phyloP scores from a whole-genome alignment of 441 rosid species.

The Erysimum cheiri region DNA sequence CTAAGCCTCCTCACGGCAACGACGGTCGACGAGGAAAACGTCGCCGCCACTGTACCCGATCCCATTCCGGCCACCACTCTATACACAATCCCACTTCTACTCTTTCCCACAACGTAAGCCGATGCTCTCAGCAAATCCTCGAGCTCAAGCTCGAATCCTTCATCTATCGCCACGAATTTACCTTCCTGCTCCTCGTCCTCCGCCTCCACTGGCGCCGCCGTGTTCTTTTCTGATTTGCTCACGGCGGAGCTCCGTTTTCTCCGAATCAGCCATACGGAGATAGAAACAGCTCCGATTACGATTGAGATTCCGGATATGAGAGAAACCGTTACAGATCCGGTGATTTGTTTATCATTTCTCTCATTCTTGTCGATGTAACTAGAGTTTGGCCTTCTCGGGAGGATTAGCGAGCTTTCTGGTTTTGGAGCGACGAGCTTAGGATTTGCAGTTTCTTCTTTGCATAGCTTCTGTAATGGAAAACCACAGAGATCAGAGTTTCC shows the following conservation, averaged over 20 bases:
- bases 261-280: constrained; percentile 62
- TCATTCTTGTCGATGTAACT: constrained; percentile 24
- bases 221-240: constrained; percentile 50
- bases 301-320: constrained; percentile 67
- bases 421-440: constrained; percentile 44
- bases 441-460: constrained; percentile 62
- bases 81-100: constrained; percentile 83
- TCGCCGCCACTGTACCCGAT: constrained; percentile 48
- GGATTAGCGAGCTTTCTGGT: constrained; percentile 53
- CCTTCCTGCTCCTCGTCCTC: constrained; percentile 55
- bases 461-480: constrained; percentile 69
- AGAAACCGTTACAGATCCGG: constrained; percentile 58
- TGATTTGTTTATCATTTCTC: constrained; percentile 39
- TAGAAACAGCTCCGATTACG: constrained; percentile 62
- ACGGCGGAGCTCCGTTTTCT: constrained; percentile 49
- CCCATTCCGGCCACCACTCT: constrained; percentile 74
- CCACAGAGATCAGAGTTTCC: constrained; percentile 86
- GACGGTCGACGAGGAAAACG: constrained; percentile 44
- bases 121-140: constrained; percentile 92
- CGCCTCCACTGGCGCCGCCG: constrained; percentile 31
- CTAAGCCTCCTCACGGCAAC: constrained; percentile 83
- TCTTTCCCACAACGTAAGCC: constrained; percentile 84
- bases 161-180: constrained; percentile 71
- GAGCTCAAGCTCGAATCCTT: constrained; percentile 74
- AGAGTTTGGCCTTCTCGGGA: constrained; percentile 42